Percentiles rank a stretch among this genome's conserved stretches.
Conservation (phyloP, 2,329 filamentous ascomycete species). For the Aspergillus pseudoglaucus region DNA sequence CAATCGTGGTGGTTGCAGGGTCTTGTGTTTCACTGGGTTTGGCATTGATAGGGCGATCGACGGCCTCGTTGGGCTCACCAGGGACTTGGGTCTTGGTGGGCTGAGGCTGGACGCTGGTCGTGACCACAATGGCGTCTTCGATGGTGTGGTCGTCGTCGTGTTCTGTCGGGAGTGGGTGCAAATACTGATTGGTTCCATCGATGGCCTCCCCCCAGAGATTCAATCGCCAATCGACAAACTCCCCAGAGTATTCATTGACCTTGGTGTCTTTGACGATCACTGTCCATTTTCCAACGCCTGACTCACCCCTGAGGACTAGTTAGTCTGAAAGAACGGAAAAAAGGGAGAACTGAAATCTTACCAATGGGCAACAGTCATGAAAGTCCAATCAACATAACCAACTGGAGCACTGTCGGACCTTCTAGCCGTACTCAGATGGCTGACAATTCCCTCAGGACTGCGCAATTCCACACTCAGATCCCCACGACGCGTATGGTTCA, state of each 20-base stretch:
- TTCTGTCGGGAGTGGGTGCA: constrained; percentile 74
- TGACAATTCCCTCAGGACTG: constrained; percentile 74
- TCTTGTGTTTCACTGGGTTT: constrained; percentile 44
- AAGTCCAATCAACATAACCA: constrained; percentile 94
- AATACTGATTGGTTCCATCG: constrained; percentile 63
- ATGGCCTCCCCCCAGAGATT: constrained; percentile 90
- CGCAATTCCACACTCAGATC: constrained; percentile 88
- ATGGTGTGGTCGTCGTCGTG: constrained; percentile 80
- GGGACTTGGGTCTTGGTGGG: constrained; percentile 41
- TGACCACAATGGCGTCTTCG: constrained; percentile 54
- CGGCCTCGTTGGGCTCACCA: constrained; percentile 54
- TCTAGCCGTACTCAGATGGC: constrained; percentile 73
- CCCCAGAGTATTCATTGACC: constrained; percentile 69
- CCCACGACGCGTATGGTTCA: constrained; percentile 77
- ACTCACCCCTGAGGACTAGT: constrained; percentile 66
- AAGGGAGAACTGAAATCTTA: constrained; percentile 39
- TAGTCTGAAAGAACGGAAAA: constrained; percentile 6
- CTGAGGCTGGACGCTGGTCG: constrained; percentile 53
- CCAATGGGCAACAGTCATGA: constrained; percentile 98
- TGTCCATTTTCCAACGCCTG: constrained; percentile 82
- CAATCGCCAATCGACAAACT: constrained; percentile 84
- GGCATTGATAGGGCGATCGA: constrained; percentile 57
- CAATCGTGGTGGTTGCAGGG: constrained; percentile 17
- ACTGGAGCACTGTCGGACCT: constrained; percentile 56
- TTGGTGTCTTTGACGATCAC: constrained; percentile 79